A percentile compares a stretch with the other conserved stretches of the same genome.
Conservation (phyloP, 139 green algal species). For the Chlorella sp. region DNA sequence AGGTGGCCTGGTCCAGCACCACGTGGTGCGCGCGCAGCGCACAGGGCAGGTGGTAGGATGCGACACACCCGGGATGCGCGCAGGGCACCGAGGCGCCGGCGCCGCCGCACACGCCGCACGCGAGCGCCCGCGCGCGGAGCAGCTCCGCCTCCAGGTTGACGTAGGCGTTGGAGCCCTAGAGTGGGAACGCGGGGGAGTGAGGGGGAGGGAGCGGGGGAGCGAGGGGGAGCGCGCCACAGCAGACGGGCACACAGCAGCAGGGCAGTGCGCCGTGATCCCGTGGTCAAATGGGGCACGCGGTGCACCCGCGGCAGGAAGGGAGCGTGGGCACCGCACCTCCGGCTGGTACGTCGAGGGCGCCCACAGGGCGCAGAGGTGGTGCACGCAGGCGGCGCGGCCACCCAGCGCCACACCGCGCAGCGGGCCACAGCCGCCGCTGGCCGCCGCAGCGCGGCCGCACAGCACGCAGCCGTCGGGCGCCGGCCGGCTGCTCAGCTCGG, state of each 20-base stretch:
- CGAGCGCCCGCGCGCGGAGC: neutral
- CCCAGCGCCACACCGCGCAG: conserved; percentile 1
- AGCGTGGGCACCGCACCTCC: conserved; percentile 20
- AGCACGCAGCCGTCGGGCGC: conserved; percentile 1
- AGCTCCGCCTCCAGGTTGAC: conserved; percentile 35
- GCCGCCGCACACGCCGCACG: conserved; percentile 19
- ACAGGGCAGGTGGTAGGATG: conserved; percentile 33
- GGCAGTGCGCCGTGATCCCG: no score
- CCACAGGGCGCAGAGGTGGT: conserved; percentile 39
- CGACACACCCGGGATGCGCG: conserved; percentile 24
- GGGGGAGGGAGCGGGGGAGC: no score
- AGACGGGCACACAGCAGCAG: no score
- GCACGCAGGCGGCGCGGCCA: conserved; percentile 6
- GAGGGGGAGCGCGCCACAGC: no score
- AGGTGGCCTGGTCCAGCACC: conserved; percentile 19
- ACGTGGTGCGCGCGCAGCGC: conserved; percentile 12
- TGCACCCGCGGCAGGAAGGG: neutral
- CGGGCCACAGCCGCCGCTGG: conserved; percentile 6
- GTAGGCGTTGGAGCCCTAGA: conserved; percentile 25
- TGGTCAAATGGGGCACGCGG: neutral
- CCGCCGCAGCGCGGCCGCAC: conserved; percentile 24
- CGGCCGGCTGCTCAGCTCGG: no score
- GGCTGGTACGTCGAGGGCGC: conserved; percentile 20
- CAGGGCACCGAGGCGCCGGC: conserved; percentile 21
- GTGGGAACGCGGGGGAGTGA: no score